These are phyloP conservation scores for Blumeria hordei DNA, from an alignment of 2,329 filamentous ascomycete genomes.

Conservation along the genomic window DNA sequence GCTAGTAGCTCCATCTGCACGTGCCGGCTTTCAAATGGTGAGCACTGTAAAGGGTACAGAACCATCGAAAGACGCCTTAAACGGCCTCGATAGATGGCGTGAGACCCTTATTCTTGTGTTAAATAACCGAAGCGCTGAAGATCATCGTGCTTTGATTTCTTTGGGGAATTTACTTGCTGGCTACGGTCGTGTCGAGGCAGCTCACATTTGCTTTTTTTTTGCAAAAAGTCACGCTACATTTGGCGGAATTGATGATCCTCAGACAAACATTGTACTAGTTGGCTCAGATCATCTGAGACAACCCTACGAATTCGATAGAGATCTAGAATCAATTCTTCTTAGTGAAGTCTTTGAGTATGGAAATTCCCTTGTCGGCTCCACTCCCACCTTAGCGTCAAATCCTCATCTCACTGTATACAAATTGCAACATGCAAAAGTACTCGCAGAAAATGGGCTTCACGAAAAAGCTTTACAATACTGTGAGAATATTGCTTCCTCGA, in stretches of 20 bases:
- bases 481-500: constrained; percentile 52
- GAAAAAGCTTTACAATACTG: constrained; percentile 80
- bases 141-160: constrained; percentile 52
- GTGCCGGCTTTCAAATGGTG: constrained; percentile 77
- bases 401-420: constrained; percentile 85
- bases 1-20: constrained; percentile 74
- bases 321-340: constrained; percentile 72
- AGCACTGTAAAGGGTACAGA: constrained; percentile 41
- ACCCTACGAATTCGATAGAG: constrained; percentile 47
- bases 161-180: constrained; percentile 61
- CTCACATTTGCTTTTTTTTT: constrained; percentile 85
- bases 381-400: constrained; percentile 29
- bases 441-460: constrained; percentile 64
- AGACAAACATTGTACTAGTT: constrained; percentile 56
- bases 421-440: constrained; percentile 57
- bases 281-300: constrained; percentile 60
- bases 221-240: constrained; percentile 47
- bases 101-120: constrained; percentile 71
- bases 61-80: constrained; percentile 45
- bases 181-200: constrained; percentile 76
- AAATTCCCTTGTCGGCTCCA: constrained; percentile 40
- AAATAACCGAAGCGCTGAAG: constrained; percentile 66
- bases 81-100: constrained; percentile 79
- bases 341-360: constrained; percentile 93
- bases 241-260: constrained; percentile 61